These are phyloP conservation scores for Arxiozyma telluris DNA, from an alignment of 1,139 yeast species.

Conservation along the genomic window DNA sequence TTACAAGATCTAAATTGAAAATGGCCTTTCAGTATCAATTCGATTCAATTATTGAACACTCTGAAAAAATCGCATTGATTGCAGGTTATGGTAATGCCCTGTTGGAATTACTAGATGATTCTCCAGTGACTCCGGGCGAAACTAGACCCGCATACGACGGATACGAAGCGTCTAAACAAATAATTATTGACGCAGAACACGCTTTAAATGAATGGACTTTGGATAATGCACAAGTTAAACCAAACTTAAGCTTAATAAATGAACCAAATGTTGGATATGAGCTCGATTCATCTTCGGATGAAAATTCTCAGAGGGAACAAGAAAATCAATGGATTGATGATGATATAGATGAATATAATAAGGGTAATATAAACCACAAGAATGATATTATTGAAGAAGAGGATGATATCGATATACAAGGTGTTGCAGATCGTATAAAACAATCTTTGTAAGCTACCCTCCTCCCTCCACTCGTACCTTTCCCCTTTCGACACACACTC, in stretches of 20 bases:
- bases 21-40: constrained; percentile 96
- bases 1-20: constrained; percentile 95
- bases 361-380: background rate
- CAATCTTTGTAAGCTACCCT: background rate
- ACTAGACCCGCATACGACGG: constrained; percentile 98
- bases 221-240: constrained; percentile 91
- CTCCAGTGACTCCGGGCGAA: constrained; percentile 98
- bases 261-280: constrained; percentile 34
- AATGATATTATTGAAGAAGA: background rate
- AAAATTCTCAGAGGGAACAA: background rate
- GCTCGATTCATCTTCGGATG: constrained; percentile 24
- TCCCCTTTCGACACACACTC: no score
- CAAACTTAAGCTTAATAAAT: constrained; percentile 71
- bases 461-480: background rate
- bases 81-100: constrained; percentile 98
- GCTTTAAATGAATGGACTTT: constrained; percentile 95
- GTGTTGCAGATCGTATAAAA: background rate
- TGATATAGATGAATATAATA: background rate
- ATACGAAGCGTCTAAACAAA: constrained; percentile 95
- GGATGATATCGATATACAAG: background rate
- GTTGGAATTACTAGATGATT: constrained; percentile 88
- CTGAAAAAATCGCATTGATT: constrained; percentile 91
- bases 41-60: constrained; percentile 91
- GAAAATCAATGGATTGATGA: background rate
- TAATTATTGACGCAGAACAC: constrained; percentile 92